Percentiles rank a stretch among this genome's conserved stretches.
phyloP scores from a whole-genome alignment of 306 rosid genomes.

The Rosa rugosa region DNA sequence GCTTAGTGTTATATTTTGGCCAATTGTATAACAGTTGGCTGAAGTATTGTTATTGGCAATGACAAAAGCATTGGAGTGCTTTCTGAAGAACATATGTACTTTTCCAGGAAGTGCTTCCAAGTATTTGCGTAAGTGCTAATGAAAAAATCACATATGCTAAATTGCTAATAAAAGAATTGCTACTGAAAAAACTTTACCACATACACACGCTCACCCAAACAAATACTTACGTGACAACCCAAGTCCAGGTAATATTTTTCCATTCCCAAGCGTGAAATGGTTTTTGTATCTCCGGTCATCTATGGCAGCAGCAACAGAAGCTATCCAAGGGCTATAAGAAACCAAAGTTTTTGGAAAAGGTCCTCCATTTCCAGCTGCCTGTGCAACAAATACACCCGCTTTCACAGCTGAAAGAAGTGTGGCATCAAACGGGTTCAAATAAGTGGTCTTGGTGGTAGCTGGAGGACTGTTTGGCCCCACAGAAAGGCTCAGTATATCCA shows the following conservation, averaged over 20 bases:
- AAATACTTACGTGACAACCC: slow-evolving; percentile 92
- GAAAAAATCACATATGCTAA: background rate
- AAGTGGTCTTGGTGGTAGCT: slow-evolving; percentile 81
- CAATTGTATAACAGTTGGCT: background rate
- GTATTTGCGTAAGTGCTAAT: background rate
- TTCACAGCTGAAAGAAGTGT: slow-evolving; percentile 99
- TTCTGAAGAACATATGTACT: background rate
- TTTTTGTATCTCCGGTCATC: slow-evolving; percentile 99
- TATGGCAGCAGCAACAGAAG: slow-evolving; percentile 92
- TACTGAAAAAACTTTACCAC: background rate
- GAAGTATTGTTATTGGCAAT: background rate
- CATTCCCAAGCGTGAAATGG: slow-evolving; percentile 90
- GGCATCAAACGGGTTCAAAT: slow-evolving; percentile 94
- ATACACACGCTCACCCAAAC: background rate
- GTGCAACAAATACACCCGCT: slow-evolving; percentile 99
- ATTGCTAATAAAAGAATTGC: background rate
- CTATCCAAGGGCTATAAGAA: slow-evolving; percentile 99
- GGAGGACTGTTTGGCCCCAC: slow-evolving; percentile 98
- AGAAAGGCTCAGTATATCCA: slow-evolving; percentile 98
- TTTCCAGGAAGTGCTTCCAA: background rate
- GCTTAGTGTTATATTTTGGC: background rate
- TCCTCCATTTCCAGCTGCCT: slow-evolving; percentile 99
- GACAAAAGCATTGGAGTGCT: background rate
- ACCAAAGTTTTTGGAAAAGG: slow-evolving; percentile 95
- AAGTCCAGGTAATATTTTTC: slow-evolving; percentile 83